Base-by-base conservation (phyloP, 371 early-diverging fungal species). In the Actinomortierella ambigua region DNA sequence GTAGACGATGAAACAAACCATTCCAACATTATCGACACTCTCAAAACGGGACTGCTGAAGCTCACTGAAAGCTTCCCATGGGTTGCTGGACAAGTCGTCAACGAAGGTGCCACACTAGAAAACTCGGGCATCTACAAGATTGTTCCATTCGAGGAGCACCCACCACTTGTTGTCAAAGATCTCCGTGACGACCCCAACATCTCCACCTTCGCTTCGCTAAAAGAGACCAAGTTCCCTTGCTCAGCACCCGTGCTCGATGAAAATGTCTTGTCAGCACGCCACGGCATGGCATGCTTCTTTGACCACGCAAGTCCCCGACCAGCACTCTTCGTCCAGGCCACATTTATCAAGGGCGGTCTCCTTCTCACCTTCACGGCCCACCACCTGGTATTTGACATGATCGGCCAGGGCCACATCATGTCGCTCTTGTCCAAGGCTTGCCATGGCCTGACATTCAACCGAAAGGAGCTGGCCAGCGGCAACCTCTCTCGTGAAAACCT, bases 381-480 rank as follows among this genome's bases (percentile, higher is more conserved):
- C 13, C 51, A 50, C 29, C 27, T 27, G 28, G 51, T 50, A 13
- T 27, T 50, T 24, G 51, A 50, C 29, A 26, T 27, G 51, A 50
- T 27, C 13, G 51, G 51, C n/a, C 51, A 50, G n/a, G 51, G 29
- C 2, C 14, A 14, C 3, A n/a, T 51, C 3, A 51, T 51, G 29
- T 24, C 22, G 24, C 28, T 27, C 18, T 28, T 51, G 17, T n/a
- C 24, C 51, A 51, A 51, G 18, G 51, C 51, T 3, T 51, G 51
- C 28, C 51, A 18, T 18, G 11, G 28, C 28, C 17, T 27, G 28
- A 7, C 11, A 26, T 51, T 51, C 28, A 51, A 24, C 29, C n/a
- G n/a, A 24, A 28, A 51, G 9, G 51, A 51, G 18, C 51, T 51
- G 17, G n/a, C 13, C 7, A 2, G 24, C 18, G 34, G 22, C 1